Percentiles rank a stretch among this genome's conserved stretches.
phyloP scores from a whole-genome alignment of 257 asterid genomes.

The Solanum dulcamara region DNA sequence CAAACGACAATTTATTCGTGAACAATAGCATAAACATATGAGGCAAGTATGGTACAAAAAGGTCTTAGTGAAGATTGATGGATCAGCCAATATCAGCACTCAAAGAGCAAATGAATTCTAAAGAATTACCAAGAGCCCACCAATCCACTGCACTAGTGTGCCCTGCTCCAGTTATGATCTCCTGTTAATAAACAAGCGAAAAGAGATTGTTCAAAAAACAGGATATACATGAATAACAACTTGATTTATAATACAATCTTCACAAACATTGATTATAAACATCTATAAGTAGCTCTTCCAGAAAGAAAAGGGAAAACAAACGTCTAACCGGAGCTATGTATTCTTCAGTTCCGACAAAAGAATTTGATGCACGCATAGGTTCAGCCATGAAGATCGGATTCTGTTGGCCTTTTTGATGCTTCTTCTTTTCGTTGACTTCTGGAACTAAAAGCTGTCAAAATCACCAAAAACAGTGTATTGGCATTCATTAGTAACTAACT shows the following conservation, averaged over 20 bases:
- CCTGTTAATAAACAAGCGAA: slow-evolving; percentile 28
- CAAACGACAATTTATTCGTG: slow-evolving; percentile 1
- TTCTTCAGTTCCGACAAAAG: slow-evolving; percentile 96
- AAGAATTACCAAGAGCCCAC: slow-evolving; percentile 97
- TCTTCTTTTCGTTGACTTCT: slow-evolving; percentile 61
- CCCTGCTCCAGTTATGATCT: slow-evolving; percentile 90
- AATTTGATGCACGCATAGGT: slow-evolving; percentile 97
- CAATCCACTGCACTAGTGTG: slow-evolving; percentile 98
- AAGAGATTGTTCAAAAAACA: neutral
- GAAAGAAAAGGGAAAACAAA: neutral
- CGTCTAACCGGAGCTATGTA: slow-evolving; percentile 91
- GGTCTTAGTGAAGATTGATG: neutral
- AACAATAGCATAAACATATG: neutral
- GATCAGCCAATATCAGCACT: neutral
- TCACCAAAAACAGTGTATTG: neutral
- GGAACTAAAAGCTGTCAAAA: slow-evolving; percentile 75
- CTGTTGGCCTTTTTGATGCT: slow-evolving; percentile 46
- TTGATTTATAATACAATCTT: neutral
- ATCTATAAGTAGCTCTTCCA: neutral
- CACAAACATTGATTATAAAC: too few species aligned
- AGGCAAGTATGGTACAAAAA: neutral
- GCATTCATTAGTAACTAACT: neutral
- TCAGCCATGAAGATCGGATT: slow-evolving; percentile 85
- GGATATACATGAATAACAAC: neutral
- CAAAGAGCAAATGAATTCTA: neutral